phyloP scores from a whole-genome alignment of 2,329 filamentous ascomycete species.

The Lithohypha guttulata region DNA sequence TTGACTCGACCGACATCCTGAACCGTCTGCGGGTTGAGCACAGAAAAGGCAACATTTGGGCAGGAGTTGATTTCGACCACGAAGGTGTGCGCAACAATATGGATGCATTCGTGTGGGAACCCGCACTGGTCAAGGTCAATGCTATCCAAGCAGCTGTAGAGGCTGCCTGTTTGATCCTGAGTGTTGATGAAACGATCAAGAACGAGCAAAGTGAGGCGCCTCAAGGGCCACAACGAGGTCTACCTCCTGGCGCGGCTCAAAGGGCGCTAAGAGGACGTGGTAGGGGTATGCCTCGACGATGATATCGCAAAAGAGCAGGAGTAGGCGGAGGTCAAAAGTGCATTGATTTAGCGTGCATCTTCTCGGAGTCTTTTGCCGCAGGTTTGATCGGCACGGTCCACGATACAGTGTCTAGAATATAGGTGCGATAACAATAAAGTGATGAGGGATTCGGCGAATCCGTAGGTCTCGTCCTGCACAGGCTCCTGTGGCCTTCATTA shows the following conservation, averaged over 20 bases:
- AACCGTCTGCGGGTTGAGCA: slow-evolving; percentile 95
- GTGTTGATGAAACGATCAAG: slow-evolving; percentile 95
- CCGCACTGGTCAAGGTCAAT: slow-evolving; percentile 90
- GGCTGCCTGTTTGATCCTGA: slow-evolving; percentile 86
- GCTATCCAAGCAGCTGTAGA: slow-evolving; percentile 93
- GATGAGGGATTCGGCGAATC: neutral
- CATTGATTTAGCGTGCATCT: slow-evolving; percentile 7
- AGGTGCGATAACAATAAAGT: slow-evolving; percentile 6
- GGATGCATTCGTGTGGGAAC: slow-evolving; percentile 95
- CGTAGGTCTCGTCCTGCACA: too few species aligned
- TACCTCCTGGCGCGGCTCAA: slow-evolving; percentile 77
- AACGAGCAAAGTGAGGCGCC: slow-evolving; percentile 88
- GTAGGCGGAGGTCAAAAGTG: too few species aligned
- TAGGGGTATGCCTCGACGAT: slow-evolving; percentile 81
- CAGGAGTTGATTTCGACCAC: slow-evolving; percentile 85
- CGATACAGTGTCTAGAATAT: too few species aligned
- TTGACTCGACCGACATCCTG: slow-evolving; percentile 95
- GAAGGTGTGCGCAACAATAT: slow-evolving; percentile 93
- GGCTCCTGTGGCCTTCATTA: too few species aligned
- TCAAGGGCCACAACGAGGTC: slow-evolving; percentile 63
- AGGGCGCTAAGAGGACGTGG: slow-evolving; percentile 73
- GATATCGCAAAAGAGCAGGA: too few species aligned
- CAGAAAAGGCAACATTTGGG: slow-evolving; percentile 84
- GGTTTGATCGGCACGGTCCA: too few species aligned
- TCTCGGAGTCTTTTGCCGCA: too few species aligned